phyloP scores from a whole-genome alignment of 2,329 filamentous ascomycete genomes.

The Colletotrichum euphorbiae region DNA sequence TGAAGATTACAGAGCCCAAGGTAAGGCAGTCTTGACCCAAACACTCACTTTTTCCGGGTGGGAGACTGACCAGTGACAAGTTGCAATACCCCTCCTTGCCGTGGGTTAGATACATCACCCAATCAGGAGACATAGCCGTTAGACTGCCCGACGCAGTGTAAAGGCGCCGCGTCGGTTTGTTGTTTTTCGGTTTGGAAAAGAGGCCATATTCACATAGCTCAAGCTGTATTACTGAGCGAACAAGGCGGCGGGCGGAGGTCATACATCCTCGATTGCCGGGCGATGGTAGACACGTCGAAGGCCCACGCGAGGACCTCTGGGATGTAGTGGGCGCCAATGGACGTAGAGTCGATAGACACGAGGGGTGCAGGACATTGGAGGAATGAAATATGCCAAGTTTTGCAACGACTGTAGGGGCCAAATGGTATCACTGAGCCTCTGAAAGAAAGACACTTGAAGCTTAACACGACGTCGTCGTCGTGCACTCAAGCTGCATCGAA shows the following conservation, averaged over 20 bases:
- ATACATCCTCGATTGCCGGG: neutral
- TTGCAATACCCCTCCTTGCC: constrained; percentile 97
- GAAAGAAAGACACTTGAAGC: too few relatives aligned
- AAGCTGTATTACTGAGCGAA: constrained; percentile 18
- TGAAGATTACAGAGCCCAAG: constrained; percentile 99
- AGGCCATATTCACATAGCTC: neutral
- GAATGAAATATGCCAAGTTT: constrained; percentile 22
- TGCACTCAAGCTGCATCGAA: too few relatives aligned
- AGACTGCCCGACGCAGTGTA: constrained; percentile 90
- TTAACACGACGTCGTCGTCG: too few relatives aligned
- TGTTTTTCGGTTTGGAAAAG: constrained; percentile 5
- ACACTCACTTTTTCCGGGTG: constrained; percentile 45
- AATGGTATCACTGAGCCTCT: too few relatives aligned
- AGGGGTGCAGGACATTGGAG: neutral
- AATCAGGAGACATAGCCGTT: constrained; percentile 96
- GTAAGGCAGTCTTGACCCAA: constrained; percentile 58
- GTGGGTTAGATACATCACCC: constrained; percentile 99
- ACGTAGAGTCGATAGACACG: neutral
- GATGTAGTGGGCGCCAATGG: neutral
- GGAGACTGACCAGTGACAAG: constrained; percentile 63
- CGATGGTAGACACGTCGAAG: constrained; percentile 19
- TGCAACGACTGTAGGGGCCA: neutral
- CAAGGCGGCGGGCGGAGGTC: constrained; percentile 8
- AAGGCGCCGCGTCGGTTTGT: constrained; percentile 42
- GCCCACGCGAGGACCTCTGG: constrained; percentile 1